These are phyloP conservation scores for Leccinum pellstonianum DNA, from an alignment of 768 basidiomycete genomes.

Conservation along the genomic window DNA sequence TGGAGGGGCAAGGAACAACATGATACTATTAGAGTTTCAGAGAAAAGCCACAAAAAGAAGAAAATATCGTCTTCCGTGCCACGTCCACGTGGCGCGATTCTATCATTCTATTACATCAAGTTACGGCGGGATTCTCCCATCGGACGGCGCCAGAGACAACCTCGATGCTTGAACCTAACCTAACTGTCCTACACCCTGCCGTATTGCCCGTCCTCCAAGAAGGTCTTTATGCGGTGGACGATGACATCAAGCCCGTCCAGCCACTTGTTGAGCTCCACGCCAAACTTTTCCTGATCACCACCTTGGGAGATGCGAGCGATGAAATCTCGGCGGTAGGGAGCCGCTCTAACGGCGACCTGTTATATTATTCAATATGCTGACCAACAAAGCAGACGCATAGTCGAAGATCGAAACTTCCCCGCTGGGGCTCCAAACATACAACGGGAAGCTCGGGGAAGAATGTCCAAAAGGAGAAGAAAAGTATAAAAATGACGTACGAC, in stretches of 20 bases:
- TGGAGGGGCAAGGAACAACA: neutral
- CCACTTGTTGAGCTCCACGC: conserved; percentile 59
- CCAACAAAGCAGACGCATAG: neutral
- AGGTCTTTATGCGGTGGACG: conserved; percentile 48
- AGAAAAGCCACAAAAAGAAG: neutral
- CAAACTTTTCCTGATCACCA: conserved; percentile 57
- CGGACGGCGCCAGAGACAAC: neutral
- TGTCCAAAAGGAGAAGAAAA: neutral
- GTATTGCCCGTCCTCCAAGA: conserved; percentile 58
- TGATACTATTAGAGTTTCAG: neutral
- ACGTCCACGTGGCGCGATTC: conserved; percentile 15
- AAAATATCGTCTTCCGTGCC: neutral
- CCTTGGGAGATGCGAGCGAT: conserved; percentile 62
- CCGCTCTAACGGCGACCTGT: conserved; percentile 63
- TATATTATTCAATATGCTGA: neutral
- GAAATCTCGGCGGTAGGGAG: conserved; percentile 61
- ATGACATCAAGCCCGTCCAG: conserved; percentile 58
- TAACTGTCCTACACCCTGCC: conserved; percentile 45
- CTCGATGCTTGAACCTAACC: conserved; percentile 21
- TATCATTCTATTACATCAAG: conserved; percentile 9
- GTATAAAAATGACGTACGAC: conserved; percentile 24
- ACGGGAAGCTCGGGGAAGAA: neutral
- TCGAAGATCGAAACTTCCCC: neutral
- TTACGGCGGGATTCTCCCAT: neutral
- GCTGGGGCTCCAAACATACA: neutral